phyloP scores from a whole-genome alignment of 805 yeast species.

The Ogataea glucozyma region DNA sequence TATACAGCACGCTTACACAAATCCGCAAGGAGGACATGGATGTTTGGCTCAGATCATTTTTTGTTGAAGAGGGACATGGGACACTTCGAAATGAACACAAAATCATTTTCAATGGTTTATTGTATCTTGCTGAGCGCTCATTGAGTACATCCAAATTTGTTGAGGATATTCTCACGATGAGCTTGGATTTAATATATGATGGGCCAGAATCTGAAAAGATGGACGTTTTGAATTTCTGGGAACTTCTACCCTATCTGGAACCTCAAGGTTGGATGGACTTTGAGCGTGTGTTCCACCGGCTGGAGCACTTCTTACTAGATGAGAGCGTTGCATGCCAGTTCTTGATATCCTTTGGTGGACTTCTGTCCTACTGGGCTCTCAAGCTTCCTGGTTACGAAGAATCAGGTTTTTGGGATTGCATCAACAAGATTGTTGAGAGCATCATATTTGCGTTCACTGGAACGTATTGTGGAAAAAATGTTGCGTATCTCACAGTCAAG shows the following conservation, averaged over 20 bases:
- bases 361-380: slow-evolving; percentile 21
- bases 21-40: slow-evolving; percentile 14
- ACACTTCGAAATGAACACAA: slow-evolving; percentile 10
- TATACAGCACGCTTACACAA: slow-evolving; percentile 16
- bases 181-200: slow-evolving; percentile 4
- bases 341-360: slow-evolving; percentile 7
- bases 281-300: slow-evolving; percentile 2
- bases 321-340: slow-evolving; percentile 1
- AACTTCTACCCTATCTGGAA: slow-evolving; percentile 17
- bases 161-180: slow-evolving; percentile 6
- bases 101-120: slow-evolving; percentile 17
- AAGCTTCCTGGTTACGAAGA: slow-evolving; percentile 2
- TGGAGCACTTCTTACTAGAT: slow-evolving; percentile 9
- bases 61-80: slow-evolving; percentile 7
- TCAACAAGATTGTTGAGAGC: slow-evolving; percentile 18
- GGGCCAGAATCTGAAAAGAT: slow-evolving; percentile 6
- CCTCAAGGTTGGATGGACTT: slow-evolving; percentile 20
- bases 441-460: slow-evolving; percentile 10
- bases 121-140: slow-evolving; percentile 14
- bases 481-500: slow-evolving; percentile 6
- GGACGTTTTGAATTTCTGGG: slow-evolving; percentile 17
- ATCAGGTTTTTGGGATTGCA: slow-evolving; percentile 16
- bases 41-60: slow-evolving; percentile 16
- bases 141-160: slow-evolving; percentile 10
- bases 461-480: slow-evolving; percentile 14